These are phyloP conservation scores for Ceratocystis colombiana DNA, from an alignment of 2,329 filamentous ascomycete genomes.

Conservation along the genomic window DNA sequence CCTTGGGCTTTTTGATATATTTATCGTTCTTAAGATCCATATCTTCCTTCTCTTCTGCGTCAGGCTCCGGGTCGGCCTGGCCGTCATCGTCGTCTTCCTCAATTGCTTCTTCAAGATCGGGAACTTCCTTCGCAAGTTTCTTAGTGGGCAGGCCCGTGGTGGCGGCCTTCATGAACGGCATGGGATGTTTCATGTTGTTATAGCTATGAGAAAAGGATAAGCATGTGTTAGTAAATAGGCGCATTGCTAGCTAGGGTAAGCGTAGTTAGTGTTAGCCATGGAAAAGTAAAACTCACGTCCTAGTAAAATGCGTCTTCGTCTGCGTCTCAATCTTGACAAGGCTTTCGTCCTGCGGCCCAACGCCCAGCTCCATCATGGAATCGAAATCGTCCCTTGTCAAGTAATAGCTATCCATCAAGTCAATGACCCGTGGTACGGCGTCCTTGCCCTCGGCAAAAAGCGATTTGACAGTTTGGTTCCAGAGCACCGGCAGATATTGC, in stretches of 20 bases:
- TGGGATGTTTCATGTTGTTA: constrained; percentile 72
- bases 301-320: constrained; percentile 81
- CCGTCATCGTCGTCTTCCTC: constrained; percentile 80
- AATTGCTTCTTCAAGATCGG: constrained; percentile 91
- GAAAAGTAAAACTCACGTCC: constrained; percentile 51
- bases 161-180: constrained; percentile 93
- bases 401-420: constrained; percentile 95
- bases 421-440: constrained; percentile 69
- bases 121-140: constrained; percentile 62
- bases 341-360: constrained; percentile 72
- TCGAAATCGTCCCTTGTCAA: constrained; percentile 93
- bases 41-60: constrained; percentile 62
- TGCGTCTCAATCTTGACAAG: constrained; percentile 68
- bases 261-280: neutral
- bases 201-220: constrained; percentile 47
- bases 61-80: constrained; percentile 47
- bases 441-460: constrained; percentile 74
- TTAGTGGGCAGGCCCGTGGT: constrained; percentile 56
- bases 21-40: constrained; percentile 89
- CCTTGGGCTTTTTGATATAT: constrained; percentile 87
- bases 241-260: neutral
- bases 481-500: constrained; percentile 82
- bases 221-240: constrained; percentile 24
- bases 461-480: constrained; percentile 66
- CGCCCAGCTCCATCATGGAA: constrained; percentile 77